Conservation (phyloP, 106 monocot genomes). For the Allium cepa region DNA sequence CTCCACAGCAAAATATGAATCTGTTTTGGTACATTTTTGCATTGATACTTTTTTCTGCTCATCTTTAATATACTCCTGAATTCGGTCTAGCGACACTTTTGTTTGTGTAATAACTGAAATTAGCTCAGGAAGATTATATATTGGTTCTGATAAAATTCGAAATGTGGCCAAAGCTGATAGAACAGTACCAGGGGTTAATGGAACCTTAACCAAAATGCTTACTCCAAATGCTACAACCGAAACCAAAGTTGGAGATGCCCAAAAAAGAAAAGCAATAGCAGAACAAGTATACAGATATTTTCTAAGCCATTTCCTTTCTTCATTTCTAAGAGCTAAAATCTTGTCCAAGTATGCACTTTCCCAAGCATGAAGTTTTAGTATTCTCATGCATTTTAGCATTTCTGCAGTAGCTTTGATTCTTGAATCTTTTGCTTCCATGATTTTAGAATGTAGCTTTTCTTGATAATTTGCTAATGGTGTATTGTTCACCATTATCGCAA, state of each 20-base stretch:
- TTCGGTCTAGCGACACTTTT: slow-evolving; percentile 72
- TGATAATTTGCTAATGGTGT: slow-evolving; percentile 61
- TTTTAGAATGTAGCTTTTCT: slow-evolving; percentile 52
- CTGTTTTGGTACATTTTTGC: background rate
- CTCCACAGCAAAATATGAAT: slow-evolving; percentile 31
- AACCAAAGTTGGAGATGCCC: slow-evolving; percentile 79
- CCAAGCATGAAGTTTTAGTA: slow-evolving; percentile 80
- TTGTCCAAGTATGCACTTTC: slow-evolving; percentile 53
- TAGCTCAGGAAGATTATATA: slow-evolving; percentile 90
- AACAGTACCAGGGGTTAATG: slow-evolving; percentile 61
- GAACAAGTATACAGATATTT: slow-evolving; percentile 67
- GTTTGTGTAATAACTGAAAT: slow-evolving; percentile 60
- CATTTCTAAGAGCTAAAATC: slow-evolving; percentile 38
- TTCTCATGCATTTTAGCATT: slow-evolving; percentile 61
- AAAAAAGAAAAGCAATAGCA: slow-evolving; percentile 67
- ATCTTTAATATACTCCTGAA: slow-evolving; percentile 48
- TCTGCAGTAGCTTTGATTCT: slow-evolving; percentile 69
- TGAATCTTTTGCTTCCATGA: slow-evolving; percentile 81
- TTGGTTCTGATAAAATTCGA: slow-evolving; percentile 79
- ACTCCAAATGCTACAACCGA: slow-evolving; percentile 67
- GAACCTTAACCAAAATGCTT: slow-evolving; percentile 37
- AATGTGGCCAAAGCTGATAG: slow-evolving; percentile 85
- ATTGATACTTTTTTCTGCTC: slow-evolving; percentile 13
- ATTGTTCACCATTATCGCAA: slow-evolving; percentile 68
- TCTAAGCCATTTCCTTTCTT: slow-evolving; percentile 53